Evolutionary conservation across 441 rosid genomes (phyloP), one percentile per base, ranked within the genome.

Genomic region (Manihot esculenta): DNA sequence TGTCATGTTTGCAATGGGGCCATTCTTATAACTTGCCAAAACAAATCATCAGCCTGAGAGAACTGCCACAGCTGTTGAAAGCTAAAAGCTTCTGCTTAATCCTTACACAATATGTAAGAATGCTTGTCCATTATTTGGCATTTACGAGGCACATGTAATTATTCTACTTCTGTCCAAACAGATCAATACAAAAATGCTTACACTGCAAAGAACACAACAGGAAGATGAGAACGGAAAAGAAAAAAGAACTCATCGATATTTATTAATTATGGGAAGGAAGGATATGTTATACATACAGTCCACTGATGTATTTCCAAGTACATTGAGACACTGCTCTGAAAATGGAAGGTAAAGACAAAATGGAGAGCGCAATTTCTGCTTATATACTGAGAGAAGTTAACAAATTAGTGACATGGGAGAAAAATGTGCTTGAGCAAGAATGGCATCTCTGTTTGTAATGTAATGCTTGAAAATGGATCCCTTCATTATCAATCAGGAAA

Each of bases 391-490:
- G 55, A 42, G 42, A 61, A 61, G 21, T 14, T 50, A 61, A 41
- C 9, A 50, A 49, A 51, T 9, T 24, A 24, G n/a, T 23, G 60
- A 51, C 58, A 12, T 53, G 18, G 61, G 3, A 10, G 27, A 51
- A 66, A 9, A 14, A 45, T 14, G 21, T 53, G 17, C 14, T 10
- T 58, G 18, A 57, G 26, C n/a, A 21, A 62, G 12, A 47, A 45
- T 58, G 64, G 72, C 55, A 69, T 60, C 57, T 70, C 58, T 60
- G 23, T 60, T 70, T 60, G 50, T 54, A 49, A 49, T 49, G 44
- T 65, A 49, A 30, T 49, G 69, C 18, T 65, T 5, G 20, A 65
- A 49, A 48, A 30, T 27, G 68, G 48, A 47, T 24, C 56, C 21
- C 48, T 48, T 1, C 24, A 3, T 47, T 64, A 47, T 26, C 68